phyloP scores from a whole-genome alignment of 768 basidiomycete species.

The Boletus reticulatus region DNA sequence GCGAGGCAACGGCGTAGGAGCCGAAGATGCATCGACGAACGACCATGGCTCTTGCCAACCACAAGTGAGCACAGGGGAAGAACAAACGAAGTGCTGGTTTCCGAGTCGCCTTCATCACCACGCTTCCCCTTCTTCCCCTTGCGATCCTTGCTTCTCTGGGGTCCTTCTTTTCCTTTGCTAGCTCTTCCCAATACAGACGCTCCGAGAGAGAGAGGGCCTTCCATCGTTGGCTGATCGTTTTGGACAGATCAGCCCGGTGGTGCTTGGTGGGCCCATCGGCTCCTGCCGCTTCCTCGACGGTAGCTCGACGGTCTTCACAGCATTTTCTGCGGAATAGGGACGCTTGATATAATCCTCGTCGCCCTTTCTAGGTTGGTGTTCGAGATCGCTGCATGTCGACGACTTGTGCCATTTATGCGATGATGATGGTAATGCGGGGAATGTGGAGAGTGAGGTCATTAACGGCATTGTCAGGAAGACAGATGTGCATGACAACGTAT shows the following conservation, averaged over 20 bases:
- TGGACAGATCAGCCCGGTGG: slow-evolving; percentile 75
- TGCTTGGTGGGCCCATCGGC: slow-evolving; percentile 50
- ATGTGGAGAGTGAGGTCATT: slow-evolving; percentile 32
- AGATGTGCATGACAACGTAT: slow-evolving; percentile 42
- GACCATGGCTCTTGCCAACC: slow-evolving; percentile 43
- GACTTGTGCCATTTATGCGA: slow-evolving; percentile 54
- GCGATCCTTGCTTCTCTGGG: slow-evolving; percentile 44
- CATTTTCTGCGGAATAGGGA: slow-evolving; percentile 79
- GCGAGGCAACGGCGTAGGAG: slow-evolving; percentile 63
- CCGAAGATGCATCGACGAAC: slow-evolving; percentile 54
- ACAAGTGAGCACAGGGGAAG: slow-evolving; percentile 37
- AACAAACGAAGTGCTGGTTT: slow-evolving; percentile 50
- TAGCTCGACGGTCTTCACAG: slow-evolving; percentile 66
- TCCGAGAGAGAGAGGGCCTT: slow-evolving; percentile 68
- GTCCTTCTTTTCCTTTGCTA: slow-evolving; percentile 74
- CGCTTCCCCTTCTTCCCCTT: slow-evolving; percentile 46
- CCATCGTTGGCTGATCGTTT: slow-evolving; percentile 82
- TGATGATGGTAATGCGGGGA: slow-evolving; percentile 34
- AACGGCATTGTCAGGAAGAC: slow-evolving; percentile 40
- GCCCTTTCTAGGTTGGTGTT: slow-evolving; percentile 57
- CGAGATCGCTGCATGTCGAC: slow-evolving; percentile 44
- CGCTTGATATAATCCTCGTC: slow-evolving; percentile 84
- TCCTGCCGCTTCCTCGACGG: slow-evolving; percentile 44
- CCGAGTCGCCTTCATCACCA: slow-evolving; percentile 45
- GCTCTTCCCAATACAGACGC: slow-evolving; percentile 68